phyloP scores from a whole-genome alignment of 345 rosid genomes.

The Acer saccharum region DNA sequence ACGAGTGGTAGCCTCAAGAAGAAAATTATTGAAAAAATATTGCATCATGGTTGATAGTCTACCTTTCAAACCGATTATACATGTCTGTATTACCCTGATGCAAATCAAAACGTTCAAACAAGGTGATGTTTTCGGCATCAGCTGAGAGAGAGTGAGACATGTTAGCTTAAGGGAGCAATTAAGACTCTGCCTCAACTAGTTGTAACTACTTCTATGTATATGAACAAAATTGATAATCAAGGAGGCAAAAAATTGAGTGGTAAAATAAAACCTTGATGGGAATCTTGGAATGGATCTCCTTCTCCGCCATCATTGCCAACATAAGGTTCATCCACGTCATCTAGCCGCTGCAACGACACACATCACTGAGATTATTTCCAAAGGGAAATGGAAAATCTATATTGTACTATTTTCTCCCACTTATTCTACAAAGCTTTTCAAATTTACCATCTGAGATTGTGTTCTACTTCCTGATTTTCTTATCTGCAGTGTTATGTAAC shows the following conservation, averaged over 20 bases:
- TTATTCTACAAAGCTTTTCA: not conserved
- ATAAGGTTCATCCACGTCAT: conserved; percentile 51
- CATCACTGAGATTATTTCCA: not conserved
- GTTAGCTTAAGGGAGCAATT: conserved; percentile 16
- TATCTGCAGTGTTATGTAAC: not conserved
- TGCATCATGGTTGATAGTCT: conserved; percentile 1
- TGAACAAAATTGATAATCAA: not conserved
- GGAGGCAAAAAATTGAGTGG: not conserved
- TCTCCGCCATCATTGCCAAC: conserved; percentile 34
- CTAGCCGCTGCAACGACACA: conserved; percentile 58
- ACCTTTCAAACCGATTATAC: conserved; percentile 73
- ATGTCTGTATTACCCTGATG: conserved; percentile 47
- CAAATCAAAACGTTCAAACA: conserved; percentile 59
- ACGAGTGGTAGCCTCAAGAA: not conserved
- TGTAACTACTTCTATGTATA: not conserved
- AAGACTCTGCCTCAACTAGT: not conserved
- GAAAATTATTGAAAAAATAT: not conserved
- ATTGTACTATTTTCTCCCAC: not conserved
- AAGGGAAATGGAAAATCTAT: not conserved
- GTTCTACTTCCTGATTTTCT: not conserved
- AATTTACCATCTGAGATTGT: not conserved
- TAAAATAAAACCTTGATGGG: conserved; percentile 70
- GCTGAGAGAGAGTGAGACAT: conserved; percentile 45
- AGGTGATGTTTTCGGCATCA: conserved; percentile 69
- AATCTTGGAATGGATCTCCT: conserved; percentile 43